These are phyloP conservation scores for Lithospermum erythrorhizon DNA, from an alignment of 257 asterid species.

Conservation along the genomic window DNA sequence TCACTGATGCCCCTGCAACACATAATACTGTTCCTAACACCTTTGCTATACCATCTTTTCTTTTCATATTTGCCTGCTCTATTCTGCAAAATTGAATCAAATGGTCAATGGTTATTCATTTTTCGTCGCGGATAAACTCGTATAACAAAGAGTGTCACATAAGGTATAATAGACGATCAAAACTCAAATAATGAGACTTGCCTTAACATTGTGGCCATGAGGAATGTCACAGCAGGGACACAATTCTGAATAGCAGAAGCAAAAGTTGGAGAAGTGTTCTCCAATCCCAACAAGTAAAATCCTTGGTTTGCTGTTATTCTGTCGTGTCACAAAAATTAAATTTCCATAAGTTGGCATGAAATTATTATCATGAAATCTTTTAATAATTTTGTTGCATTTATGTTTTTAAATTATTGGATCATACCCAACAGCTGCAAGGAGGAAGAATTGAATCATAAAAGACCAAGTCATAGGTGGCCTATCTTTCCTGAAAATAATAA, in stretches of 20 bases:
- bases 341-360: too few species aligned
- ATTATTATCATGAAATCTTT: too few species aligned
- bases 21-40: conserved; percentile 65
- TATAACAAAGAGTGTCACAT: too few species aligned
- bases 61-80: conserved; percentile 60
- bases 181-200: conserved; percentile 9
- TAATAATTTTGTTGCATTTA: not conserved
- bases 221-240: conserved; percentile 94
- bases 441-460: conserved; percentile 69
- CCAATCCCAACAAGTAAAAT: conserved; percentile 92
- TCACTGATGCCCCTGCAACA: conserved; percentile 94
- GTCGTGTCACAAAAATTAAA: not conserved
- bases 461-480: conserved; percentile 72
- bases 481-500: conserved; percentile 59
- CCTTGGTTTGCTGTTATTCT: conserved; percentile 97
- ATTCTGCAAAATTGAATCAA: conserved; percentile 22
- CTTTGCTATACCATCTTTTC: conserved; percentile 88
- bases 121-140: too few species aligned
- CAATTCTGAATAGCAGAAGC: conserved; percentile 96
- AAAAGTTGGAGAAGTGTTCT: conserved; percentile 88
- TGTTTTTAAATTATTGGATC: not conserved
- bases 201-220: conserved; percentile 85
- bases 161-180: too few species aligned
- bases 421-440: conserved; percentile 90
- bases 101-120: too few species aligned